Conservation (phyloP, 768 basidiomycete species). For the Calocybe gangraenosa region DNA sequence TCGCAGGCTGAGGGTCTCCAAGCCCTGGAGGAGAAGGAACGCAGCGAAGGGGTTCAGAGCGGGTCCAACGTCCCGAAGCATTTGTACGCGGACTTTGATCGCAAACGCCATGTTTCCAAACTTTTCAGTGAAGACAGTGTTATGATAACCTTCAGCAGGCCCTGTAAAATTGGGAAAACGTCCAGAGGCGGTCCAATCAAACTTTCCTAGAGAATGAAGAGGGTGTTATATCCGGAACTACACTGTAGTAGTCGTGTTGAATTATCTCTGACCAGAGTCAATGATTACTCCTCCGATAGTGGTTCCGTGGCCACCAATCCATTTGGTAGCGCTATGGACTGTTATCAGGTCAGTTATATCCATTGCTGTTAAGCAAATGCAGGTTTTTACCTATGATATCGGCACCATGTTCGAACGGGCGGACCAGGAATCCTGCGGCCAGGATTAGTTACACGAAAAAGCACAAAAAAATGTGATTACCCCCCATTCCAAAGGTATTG, state of each 20-base stretch:
- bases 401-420: constrained; percentile 70
- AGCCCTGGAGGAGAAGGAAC: constrained; percentile 73
- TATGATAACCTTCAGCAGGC: constrained; percentile 75
- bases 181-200: constrained; percentile 67
- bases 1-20: constrained; percentile 73
- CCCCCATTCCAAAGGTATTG: constrained; percentile 76
- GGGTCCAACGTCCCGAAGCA: constrained; percentile 66
- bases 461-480: constrained; percentile 20
- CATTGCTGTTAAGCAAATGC: background rate
- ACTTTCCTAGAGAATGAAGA: constrained; percentile 41
- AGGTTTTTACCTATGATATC: constrained; percentile 57
- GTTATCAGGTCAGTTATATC: background rate
- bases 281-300: constrained; percentile 75
- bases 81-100: constrained; percentile 57
- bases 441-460: constrained; percentile 12
- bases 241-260: background rate
- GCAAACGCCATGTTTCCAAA: constrained; percentile 66
- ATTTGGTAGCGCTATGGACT: constrained; percentile 80
- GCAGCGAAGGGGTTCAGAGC: constrained; percentile 67
- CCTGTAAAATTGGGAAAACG: constrained; percentile 73
- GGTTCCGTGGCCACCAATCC: constrained; percentile 81
- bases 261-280: constrained; percentile 48
- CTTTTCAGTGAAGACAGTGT: constrained; percentile 58
- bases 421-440: constrained; percentile 50
- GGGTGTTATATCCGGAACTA: too few species aligned